Base-by-base conservation (phyloP, 805 yeast genomes). In the Spathaspora boniae region DNA sequence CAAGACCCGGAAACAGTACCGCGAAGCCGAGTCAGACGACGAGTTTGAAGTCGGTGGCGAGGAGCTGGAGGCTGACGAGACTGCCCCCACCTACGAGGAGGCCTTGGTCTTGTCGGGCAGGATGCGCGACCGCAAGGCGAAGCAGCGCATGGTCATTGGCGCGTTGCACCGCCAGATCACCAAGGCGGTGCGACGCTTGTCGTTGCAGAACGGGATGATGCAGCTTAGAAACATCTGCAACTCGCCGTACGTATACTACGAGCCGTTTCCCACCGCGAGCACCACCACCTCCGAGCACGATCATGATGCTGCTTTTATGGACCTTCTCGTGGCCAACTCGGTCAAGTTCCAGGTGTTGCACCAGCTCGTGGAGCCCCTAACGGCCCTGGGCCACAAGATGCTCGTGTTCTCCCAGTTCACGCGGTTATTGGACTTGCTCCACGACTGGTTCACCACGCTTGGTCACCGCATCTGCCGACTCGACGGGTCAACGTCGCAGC, bases 391-490 rank as follows among this genome's bases (percentile, higher is more conserved):
- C 5, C 96, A 86, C 56, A 86, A 85, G 50, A 72, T 86, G 0
- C 65, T 93, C 29, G 76, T 93, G 1, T 93, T 93, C 55, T 77
- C 94, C 1, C 98, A 93, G 54, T 91, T 93, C 56, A 78, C 93
- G 2, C 70, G 67, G 22, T 80, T 84, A 77, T 66, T 93, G n/a
- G 95, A 91, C 47, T 58, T 93, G 9, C 50, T 93, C 0, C 80
- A 79, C 44, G 93, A 86, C 49, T 87, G 86, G 77, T 73, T 85
- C 40, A 72, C 65, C 4, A 59, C 67, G 30, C 64, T 76, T 15
- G 58, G 59, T 0, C 56, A 77, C 37, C 48, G 57, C 1, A 60
- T 68, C 15, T 72, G 83, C 40, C 70, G 94, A 40, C 72, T 87
- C 15, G 96, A 88, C 52, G 98, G 98, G 0, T 62, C 80, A 9